phyloP scores from a whole-genome alignment of 768 basidiomycete species.

The Boletus pseudo-olivaceus region DNA sequence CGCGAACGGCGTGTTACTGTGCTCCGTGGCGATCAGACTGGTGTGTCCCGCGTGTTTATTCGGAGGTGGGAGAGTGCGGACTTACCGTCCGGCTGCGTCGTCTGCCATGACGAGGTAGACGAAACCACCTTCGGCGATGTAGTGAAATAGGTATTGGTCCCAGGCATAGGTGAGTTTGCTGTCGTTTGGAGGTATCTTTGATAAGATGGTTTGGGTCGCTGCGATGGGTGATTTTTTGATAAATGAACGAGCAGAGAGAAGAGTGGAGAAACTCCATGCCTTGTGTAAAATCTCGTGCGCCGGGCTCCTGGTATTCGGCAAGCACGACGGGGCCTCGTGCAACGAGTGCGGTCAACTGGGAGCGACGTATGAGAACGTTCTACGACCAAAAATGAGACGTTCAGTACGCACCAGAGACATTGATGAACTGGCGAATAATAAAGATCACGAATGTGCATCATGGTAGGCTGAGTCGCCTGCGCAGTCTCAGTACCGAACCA shows the following conservation, averaged over 20 bases:
- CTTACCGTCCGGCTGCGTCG: slow-evolving; percentile 83
- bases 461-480: too few relatives aligned
- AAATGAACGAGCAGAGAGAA: not conserved
- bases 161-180: slow-evolving; percentile 84
- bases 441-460: not conserved
- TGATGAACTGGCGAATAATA: not conserved
- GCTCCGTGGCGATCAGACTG: not conserved
- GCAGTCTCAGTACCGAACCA: not conserved
- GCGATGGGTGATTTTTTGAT: slow-evolving; percentile 3
- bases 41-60: not conserved
- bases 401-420: slow-evolving; percentile 27
- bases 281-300: slow-evolving; percentile 84
- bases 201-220: slow-evolving; percentile 87
- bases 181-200: slow-evolving; percentile 90
- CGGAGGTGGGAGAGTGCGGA: not conserved
- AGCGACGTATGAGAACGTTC: not conserved
- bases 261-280: slow-evolving; percentile 41
- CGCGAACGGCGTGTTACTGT: slow-evolving; percentile 87
- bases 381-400: not conserved
- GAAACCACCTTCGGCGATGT: slow-evolving; percentile 84
- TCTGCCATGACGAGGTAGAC: slow-evolving; percentile 94
- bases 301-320: slow-evolving; percentile 76
- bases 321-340: slow-evolving; percentile 75
- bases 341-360: slow-evolving; percentile 79
- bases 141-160: slow-evolving; percentile 94